A percentile compares a stretch with the other conserved stretches of the same genome.
Conservation (phyloP, 208 protist species). For the Naegleria gruberi region DNA sequence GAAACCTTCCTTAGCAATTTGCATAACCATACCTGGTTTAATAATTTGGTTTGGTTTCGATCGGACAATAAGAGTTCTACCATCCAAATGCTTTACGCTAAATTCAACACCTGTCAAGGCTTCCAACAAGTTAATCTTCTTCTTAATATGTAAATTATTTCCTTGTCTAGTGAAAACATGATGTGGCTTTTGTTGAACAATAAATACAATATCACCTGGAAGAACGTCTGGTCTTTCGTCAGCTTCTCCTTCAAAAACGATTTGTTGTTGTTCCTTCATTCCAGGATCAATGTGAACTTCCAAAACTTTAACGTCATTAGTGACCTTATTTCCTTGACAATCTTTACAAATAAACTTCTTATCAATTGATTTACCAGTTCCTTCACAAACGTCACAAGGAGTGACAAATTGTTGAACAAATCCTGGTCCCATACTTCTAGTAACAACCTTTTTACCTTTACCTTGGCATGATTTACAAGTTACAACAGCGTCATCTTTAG, state of each 20-base stretch:
- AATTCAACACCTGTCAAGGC: conserved; percentile 77
- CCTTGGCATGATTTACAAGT: conserved; percentile 85
- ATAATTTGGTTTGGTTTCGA: conserved; percentile 54
- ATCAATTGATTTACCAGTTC: conserved; percentile 74
- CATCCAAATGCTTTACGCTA: conserved; percentile 76
- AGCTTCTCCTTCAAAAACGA: conserved; percentile 88
- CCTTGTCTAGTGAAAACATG: conserved; percentile 78
- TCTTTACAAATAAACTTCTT: conserved; percentile 82
- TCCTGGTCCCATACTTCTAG: conserved; percentile 85
- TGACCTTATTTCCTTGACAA: conserved; percentile 87
- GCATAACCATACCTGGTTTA: conserved; percentile 69
- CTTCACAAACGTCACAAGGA: conserved; percentile 80
- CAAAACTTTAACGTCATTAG: conserved; percentile 90
- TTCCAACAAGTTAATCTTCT: conserved; percentile 80
- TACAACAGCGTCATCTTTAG: conserved; percentile 52
- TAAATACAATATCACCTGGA: conserved; percentile 94
- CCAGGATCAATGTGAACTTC: conserved; percentile 94
- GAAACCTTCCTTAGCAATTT: conserved; percentile 80
- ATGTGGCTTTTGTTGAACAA: conserved; percentile 90
- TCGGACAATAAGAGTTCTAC: conserved; percentile 65
- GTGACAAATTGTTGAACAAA: conserved; percentile 92
- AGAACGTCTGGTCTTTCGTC: conserved; percentile 84
- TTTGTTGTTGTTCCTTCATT: conserved; percentile 87
- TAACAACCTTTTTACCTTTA: conserved; percentile 75
- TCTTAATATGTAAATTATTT: conserved; percentile 83